Conservation (phyloP, 805 yeast species). For the Sugiyamaella smithiae region DNA sequence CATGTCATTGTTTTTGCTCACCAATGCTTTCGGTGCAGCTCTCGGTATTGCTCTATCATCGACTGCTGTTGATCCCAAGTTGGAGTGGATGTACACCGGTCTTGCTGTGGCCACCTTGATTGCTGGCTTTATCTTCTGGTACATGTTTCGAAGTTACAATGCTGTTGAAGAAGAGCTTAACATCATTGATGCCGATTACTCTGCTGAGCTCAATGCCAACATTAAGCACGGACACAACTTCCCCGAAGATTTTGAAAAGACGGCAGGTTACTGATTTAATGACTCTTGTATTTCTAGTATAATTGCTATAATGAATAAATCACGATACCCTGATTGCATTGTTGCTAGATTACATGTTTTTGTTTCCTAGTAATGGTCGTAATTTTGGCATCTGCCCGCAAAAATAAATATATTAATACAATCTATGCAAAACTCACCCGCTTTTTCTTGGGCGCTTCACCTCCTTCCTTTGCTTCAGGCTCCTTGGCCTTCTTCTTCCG, state of each 20-base stretch:
- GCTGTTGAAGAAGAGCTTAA: slow-evolving; percentile 56
- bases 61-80: slow-evolving; percentile 64
- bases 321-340: neutral
- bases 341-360: no score
- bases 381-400: no score
- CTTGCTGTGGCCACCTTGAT: slow-evolving; percentile 56
- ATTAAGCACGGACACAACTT: slow-evolving; percentile 13
- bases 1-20: slow-evolving; percentile 60
- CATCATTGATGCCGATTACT: slow-evolving; percentile 43
- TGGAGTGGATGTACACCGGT: slow-evolving; percentile 66
- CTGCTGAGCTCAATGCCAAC: slow-evolving; percentile 29
- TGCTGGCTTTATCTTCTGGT: slow-evolving; percentile 62
- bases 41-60: slow-evolving; percentile 70
- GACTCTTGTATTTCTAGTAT: no score
- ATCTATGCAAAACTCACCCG: slow-evolving; percentile 20
- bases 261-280: neutral
- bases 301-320: no score
- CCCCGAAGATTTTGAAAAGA: neutral
- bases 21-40: slow-evolving; percentile 76
- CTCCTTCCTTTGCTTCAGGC: slow-evolving; percentile 14
- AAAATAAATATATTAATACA: slow-evolving; percentile 10
- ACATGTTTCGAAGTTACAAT: slow-evolving; percentile 54
- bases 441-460: slow-evolving; percentile 11
- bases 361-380: no score
- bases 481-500: slow-evolving; percentile 17